phyloP scores from a whole-genome alignment of 352 stramenopile species.

The Aphanomyces cochlioides region DNA sequence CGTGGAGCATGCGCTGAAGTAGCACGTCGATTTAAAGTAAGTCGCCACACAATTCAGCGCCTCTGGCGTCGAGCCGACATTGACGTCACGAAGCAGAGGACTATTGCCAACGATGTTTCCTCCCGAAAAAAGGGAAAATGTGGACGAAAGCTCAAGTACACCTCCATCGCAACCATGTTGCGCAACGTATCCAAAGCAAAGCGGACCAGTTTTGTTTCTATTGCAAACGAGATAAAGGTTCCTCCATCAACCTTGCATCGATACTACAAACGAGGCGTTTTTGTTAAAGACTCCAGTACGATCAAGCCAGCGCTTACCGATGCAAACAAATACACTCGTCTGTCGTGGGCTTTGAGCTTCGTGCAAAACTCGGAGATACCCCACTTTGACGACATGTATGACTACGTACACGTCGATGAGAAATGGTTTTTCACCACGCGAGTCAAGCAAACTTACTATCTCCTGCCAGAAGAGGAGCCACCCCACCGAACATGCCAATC shows the following conservation, averaged over 20 bases:
- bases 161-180: background rate
- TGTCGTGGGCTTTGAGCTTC: background rate
- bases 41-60: background rate
- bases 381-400: slow-evolving; percentile 2
- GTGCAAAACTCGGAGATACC: background rate
- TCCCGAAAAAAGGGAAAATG: background rate
- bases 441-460: background rate
- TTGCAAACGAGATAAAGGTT: background rate
- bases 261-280: background rate
- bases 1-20: no score
- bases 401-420: background rate
- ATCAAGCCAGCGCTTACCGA: background rate
- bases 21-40: no score
- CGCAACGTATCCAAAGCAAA: background rate
- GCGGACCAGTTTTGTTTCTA: background rate
- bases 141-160: background rate
- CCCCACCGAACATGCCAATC: background rate
- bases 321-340: background rate
- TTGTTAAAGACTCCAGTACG: background rate
- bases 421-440: slow-evolving; percentile 11
- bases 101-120: background rate
- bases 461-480: background rate
- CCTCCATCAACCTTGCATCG: background rate
- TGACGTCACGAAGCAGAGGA: background rate
- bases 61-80: background rate